Evolutionary conservation across 176 grass and related monocot species (phyloP).

Genomic region (Cenchrus fungigraminus): DNA sequence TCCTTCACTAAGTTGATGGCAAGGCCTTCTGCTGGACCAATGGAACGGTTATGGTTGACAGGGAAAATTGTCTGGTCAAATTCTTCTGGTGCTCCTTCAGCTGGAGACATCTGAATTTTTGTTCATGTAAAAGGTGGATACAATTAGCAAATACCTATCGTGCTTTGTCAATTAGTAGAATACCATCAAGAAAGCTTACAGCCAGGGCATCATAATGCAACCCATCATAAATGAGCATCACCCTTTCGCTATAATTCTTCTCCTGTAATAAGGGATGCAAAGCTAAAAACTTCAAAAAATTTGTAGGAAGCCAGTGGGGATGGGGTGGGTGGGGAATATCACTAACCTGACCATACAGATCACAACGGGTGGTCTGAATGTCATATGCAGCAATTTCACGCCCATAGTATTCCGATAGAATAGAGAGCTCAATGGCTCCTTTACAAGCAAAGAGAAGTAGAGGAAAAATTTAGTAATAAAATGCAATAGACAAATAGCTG

Average conservation of each 20-base stretch:
- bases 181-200: conserved; percentile 61
- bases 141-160: background rate
- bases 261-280: conserved; percentile 55
- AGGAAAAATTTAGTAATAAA: conserved; percentile 8
- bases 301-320: background rate
- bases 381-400: conserved; percentile 97
- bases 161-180: conserved; percentile 23
- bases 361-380: conserved; percentile 85
- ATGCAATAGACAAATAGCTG: background rate
- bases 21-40: conserved; percentile 75
- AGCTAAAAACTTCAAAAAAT: conserved; percentile 16
- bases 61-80: conserved; percentile 95
- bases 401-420: conserved; percentile 85
- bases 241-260: conserved; percentile 79
- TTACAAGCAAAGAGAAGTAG: conserved; percentile 31
- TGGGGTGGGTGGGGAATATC: background rate
- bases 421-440: conserved; percentile 95
- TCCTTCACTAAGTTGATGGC: conserved; percentile 85
- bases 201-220: conserved; percentile 95
- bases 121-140: conserved; percentile 14
- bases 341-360: conserved; percentile 94
- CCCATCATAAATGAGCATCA: conserved; percentile 97
- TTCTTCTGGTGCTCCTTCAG: conserved; percentile 89
- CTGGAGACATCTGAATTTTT: conserved; percentile 74
- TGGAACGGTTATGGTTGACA: conserved; percentile 61